A percentile compares a stretch with the other conserved stretches of the same genome.
Conservation (phyloP, 371 early-diverging fungal species). For the Umbelopsis sp. region DNA sequence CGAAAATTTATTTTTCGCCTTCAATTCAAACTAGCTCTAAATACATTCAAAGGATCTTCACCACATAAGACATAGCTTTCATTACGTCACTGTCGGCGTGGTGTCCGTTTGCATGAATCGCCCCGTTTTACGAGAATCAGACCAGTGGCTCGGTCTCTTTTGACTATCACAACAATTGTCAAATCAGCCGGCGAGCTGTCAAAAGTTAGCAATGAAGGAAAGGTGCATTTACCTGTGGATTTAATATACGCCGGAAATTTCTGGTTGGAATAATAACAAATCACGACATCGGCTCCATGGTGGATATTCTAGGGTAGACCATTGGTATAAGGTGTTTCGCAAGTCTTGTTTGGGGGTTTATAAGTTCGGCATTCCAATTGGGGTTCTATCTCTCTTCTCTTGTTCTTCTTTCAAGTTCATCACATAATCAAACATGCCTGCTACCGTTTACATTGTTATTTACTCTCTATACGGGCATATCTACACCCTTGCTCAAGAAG, state of each 20-base stretch:
- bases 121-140: neutral
- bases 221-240: neutral
- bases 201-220: neutral
- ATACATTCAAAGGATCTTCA: neutral
- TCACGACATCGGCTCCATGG: neutral
- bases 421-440: constrained; percentile 28
- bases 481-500: constrained; percentile 66
- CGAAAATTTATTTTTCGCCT: neutral
- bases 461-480: constrained; percentile 82
- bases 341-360: neutral
- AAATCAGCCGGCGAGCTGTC: neutral
- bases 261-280: neutral
- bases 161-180: neutral
- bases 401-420: neutral
- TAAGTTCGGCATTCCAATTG: neutral
- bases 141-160: neutral
- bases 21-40: neutral
- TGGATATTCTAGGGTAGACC: neutral
- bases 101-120: neutral
- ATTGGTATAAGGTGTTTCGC: neutral
- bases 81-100: neutral
- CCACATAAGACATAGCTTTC: neutral
- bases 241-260: constrained; percentile 17
- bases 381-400: neutral
- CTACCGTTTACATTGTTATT: constrained; percentile 63